Conservation (phyloP, 139 green algal species). For the Coelastrella sp. region DNA sequence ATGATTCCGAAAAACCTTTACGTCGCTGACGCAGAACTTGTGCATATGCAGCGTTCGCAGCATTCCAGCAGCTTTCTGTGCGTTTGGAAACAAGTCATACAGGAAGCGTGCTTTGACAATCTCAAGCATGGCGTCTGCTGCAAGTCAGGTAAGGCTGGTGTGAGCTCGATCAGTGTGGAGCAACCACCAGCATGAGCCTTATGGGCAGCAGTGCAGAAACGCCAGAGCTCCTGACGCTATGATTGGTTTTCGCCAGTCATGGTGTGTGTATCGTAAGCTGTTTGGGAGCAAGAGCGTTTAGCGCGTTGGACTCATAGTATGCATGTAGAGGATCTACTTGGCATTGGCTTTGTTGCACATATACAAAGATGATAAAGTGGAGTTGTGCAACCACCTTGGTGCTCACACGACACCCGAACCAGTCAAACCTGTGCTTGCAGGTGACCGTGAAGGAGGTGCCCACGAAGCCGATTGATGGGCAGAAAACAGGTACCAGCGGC, state of each 20-base stretch:
- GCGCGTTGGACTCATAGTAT: too few relatives aligned
- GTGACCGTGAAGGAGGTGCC: conserved; percentile 80
- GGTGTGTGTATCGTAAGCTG: too few relatives aligned
- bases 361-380: too few relatives aligned
- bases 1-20: not conserved
- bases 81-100: not conserved
- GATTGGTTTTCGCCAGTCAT: too few relatives aligned
- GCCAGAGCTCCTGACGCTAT: too few relatives aligned
- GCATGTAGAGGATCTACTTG: too few relatives aligned
- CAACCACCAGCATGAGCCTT: not conserved
- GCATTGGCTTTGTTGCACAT: too few relatives aligned
- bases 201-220: too few relatives aligned
- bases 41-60: not conserved
- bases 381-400: not conserved
- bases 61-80: not conserved
- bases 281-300: too few relatives aligned
- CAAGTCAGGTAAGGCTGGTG: not conserved
- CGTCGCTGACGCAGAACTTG: not conserved
- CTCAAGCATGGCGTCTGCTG: not conserved
- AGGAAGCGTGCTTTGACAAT: not conserved
- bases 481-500: conserved; percentile 98
- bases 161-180: too few relatives aligned
- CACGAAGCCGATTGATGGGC: conserved; percentile 97
- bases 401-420: too few relatives aligned
- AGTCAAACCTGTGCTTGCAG: conserved; percentile 32